phyloP scores from a whole-genome alignment of 495 filamentous ascomycete species.

The Xylaria castorea region DNA sequence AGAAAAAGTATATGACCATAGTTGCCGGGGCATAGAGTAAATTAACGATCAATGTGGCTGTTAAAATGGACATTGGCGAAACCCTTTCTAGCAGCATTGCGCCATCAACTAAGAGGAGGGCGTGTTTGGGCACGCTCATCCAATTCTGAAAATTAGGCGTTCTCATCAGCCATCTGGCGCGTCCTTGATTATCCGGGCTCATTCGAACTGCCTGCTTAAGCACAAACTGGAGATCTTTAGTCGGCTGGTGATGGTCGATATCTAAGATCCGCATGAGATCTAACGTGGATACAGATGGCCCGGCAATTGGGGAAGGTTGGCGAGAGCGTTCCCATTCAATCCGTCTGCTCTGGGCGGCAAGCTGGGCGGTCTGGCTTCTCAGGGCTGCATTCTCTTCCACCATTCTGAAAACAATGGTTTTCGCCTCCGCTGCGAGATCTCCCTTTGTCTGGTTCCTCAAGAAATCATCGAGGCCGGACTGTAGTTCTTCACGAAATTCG shows the following conservation, averaged over 20 bases:
- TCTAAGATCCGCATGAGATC: constrained; percentile 4
- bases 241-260: neutral
- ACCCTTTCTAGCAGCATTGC: neutral
- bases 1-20: neutral
- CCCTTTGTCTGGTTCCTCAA: neutral
- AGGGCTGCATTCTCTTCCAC: neutral
- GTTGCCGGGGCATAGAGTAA: neutral
- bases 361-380: neutral
- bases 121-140: neutral
- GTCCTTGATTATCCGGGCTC: neutral
- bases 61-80: neutral
- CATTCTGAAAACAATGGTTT: constrained; percentile 1
- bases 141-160: neutral
- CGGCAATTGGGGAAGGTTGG: neutral
- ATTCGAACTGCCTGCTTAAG: neutral
- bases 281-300: neutral
- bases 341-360: neutral
- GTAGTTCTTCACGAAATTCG: neutral
- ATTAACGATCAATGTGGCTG: neutral
- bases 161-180: constrained; percentile 1
- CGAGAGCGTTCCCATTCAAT: neutral
- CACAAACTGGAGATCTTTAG: neutral
- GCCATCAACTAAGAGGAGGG: neutral
- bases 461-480: neutral
- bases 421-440: neutral